Percentiles rank a stretch among this genome's conserved stretches.
Conservation (phyloP, 1,139 yeast species). For the Scheffersomyces illinoinensis region DNA sequence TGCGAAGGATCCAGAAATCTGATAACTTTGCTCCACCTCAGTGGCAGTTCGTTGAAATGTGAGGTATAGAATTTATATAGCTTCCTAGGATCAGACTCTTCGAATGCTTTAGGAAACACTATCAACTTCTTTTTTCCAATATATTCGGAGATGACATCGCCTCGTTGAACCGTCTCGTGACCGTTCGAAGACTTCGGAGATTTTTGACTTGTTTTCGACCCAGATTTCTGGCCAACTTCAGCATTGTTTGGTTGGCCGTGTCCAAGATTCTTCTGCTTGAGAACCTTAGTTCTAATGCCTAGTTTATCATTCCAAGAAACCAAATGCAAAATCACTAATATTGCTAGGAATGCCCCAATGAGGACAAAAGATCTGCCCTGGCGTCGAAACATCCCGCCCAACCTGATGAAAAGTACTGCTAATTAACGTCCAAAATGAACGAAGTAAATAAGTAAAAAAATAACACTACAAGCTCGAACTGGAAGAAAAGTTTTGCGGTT, state of each 20-base stretch:
- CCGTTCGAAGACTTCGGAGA: not conserved
- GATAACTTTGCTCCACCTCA: constrained; percentile 3
- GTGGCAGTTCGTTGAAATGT: not conserved
- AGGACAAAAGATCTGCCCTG: not conserved
- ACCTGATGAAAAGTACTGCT: not conserved
- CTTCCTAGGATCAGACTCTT: not conserved
- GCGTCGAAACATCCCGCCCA: not conserved
- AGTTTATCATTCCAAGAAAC: not conserved
- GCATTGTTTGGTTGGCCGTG: not conserved
- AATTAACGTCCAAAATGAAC: no score
- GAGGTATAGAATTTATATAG: not conserved
- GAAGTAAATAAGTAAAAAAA: no score
- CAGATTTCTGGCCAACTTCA: not conserved
- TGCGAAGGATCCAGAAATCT: constrained; percentile 3
- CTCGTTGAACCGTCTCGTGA: not conserved
- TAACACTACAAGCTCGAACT: no score
- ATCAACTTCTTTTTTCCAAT: not conserved
- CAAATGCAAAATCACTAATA: not conserved
- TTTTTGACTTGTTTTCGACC: not conserved
- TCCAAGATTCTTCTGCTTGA: not conserved
- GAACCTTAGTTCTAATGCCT: not conserved
- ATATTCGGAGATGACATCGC: not conserved
- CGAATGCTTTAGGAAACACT: not conserved
- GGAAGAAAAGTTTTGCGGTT: no score
- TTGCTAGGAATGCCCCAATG: not conserved